phyloP scores from a whole-genome alignment of 108 stramenopile species.

The Conticribra weissflogii region DNA sequence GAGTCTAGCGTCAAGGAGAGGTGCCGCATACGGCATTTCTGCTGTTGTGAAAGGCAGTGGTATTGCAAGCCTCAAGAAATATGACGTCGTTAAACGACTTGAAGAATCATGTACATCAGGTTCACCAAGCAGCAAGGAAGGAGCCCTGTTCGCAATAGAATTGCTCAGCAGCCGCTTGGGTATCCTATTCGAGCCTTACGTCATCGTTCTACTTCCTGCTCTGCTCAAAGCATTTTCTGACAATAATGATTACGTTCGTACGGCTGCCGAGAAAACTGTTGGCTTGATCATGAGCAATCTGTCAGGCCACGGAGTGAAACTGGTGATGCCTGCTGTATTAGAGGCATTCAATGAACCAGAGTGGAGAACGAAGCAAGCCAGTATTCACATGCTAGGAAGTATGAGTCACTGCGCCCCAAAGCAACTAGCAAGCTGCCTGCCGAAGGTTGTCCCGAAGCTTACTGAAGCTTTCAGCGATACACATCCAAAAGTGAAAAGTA shows the following conservation, averaged over 20 bases:
- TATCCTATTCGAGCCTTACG: slow-evolving; percentile 98
- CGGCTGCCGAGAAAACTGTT: slow-evolving; percentile 87
- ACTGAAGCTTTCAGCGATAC: slow-evolving; percentile 97
- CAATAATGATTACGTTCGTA: slow-evolving; percentile 89
- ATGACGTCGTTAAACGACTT: slow-evolving; percentile 84
- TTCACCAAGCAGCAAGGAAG: slow-evolving; percentile 80
- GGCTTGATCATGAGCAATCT: slow-evolving; percentile 96
- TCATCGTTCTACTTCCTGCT: slow-evolving; percentile 95
- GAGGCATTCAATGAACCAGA: slow-evolving; percentile 91
- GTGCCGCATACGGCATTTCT: slow-evolving; percentile 96
- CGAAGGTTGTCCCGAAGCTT: slow-evolving; percentile 97
- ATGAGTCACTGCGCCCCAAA: slow-evolving; percentile 98
- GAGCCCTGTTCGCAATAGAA: slow-evolving; percentile 96
- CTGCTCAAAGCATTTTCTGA: slow-evolving; percentile 95
- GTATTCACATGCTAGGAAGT: slow-evolving; percentile 95
- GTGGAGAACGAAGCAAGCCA: slow-evolving; percentile 97
- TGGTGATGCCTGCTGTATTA: slow-evolving; percentile 95
- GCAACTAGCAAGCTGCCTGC: slow-evolving; percentile 95
- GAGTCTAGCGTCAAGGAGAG: slow-evolving; percentile 72
- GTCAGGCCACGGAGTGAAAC: slow-evolving; percentile 96
- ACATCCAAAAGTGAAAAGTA: slow-evolving; percentile 95
- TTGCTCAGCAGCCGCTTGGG: slow-evolving; percentile 88
- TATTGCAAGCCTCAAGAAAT: slow-evolving; percentile 93
- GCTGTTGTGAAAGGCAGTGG: slow-evolving; percentile 98
- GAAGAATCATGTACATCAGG: slow-evolving; percentile 86